A percentile compares a stretch with the other conserved stretches of the same genome.
phyloP scores from a whole-genome alignment of 495 filamentous ascomycete genomes.

The Aspergillus wentii region DNA sequence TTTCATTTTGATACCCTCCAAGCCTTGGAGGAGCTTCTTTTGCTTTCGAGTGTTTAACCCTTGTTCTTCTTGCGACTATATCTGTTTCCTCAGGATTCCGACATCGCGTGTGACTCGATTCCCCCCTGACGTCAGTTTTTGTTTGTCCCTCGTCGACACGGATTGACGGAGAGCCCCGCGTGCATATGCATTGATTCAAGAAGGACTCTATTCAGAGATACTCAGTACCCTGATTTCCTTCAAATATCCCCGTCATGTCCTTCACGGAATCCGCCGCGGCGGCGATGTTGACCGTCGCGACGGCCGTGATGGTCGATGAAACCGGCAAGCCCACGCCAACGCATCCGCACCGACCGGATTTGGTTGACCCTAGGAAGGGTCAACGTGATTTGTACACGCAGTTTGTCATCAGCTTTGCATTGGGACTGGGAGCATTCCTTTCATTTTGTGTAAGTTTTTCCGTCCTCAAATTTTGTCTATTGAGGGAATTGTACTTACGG shows the following conservation, averaged over 20 bases:
- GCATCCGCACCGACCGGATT: too few relatives aligned
- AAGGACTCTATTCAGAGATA: conserved; percentile 4
- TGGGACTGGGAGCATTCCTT: conserved; percentile 57
- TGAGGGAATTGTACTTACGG: neutral
- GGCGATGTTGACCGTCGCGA: conserved; percentile 19
- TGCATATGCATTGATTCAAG: conserved; percentile 20
- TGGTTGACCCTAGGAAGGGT: conserved; percentile 21
- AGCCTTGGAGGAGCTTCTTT: too few relatives aligned
- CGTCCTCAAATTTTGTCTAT: neutral
- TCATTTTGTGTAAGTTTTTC: conserved; percentile 53
- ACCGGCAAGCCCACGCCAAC: too few relatives aligned
- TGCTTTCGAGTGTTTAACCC: too few relatives aligned
- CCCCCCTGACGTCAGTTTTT: conserved; percentile 29
- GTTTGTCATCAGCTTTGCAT: conserved; percentile 49
- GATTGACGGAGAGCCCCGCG: too few relatives aligned
- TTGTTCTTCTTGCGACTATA: neutral
- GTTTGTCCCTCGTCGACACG: too few relatives aligned
- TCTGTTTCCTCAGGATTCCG: conserved; percentile 2
- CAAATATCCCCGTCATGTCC: conserved; percentile 37
- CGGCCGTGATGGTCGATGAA: too few relatives aligned
- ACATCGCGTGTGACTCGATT: conserved; percentile 5
- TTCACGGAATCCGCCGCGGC: conserved; percentile 23
- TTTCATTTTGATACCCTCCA: neutral
- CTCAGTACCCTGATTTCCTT: too few relatives aligned
- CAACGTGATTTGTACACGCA: conserved; percentile 56